Base-by-base conservation (phyloP, 2,329 filamentous ascomycete genomes). In the Metarhizium anisopliae region DNA sequence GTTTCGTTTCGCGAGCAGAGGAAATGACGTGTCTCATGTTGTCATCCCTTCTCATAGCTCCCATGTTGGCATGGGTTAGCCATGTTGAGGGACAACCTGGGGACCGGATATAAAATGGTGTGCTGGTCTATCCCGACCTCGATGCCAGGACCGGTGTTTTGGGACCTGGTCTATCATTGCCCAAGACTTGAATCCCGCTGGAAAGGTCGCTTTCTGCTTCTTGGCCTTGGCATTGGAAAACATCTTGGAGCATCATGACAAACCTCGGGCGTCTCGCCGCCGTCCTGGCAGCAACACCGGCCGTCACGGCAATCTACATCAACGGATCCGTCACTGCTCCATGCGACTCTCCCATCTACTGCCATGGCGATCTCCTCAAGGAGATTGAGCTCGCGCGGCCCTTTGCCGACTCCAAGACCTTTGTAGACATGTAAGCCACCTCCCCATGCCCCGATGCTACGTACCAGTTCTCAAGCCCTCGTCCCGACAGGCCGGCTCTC, bases 371-470 rank as follows among this genome's bases (percentile, higher is more conserved):
- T 0, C 75, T 87, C 13, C 74, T 88, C 2, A 74, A 77, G 58
- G 75, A 82, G 59, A 78, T 88, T 51, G 77, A 87, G 70, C 72
- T 87, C 10, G 84, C 84, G 2, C 73, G 72, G 29, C 84, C 84
- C 0, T 87, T 87, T 60, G 69, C 74, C 14, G 85, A 87, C 69
- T 87, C 83, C 58, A 88, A 87, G 74, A 86, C 83, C 1, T 87
- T 86, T 65, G 85, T 87, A 47, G 85, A 88, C 65, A 82, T 86
- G 81, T 83, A 71, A 71, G 74, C 69, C 25, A 25, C 10, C 42
- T 16, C 11, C 40, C 6, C 6, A 8, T 16, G 2, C 10, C 5
- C 14, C 20, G 20, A 14, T 40, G 25, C 25, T 3, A 25, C 25
- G 25, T 25, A 25, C 25, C 25, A 25, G 25, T 25, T 25, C 25